Conservation (phyloP, 257 asterid genomes). For the Penstemon newberryi region DNA sequence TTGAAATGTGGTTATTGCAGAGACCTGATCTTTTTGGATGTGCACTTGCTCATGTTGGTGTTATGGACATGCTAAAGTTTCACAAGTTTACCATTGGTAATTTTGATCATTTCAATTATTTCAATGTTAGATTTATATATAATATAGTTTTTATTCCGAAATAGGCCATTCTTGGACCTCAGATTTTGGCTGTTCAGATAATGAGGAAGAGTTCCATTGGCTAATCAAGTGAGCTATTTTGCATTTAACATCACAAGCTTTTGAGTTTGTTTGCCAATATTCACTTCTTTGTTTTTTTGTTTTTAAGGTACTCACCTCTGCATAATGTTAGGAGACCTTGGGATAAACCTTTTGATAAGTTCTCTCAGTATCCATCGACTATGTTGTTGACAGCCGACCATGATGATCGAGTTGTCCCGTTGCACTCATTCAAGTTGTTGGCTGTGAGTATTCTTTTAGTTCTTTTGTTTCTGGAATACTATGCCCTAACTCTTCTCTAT, state of each 20-base stretch:
- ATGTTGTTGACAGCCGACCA: slow-evolving; percentile 85
- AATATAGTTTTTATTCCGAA: neutral
- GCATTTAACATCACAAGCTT: neutral
- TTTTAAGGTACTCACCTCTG: slow-evolving; percentile 69
- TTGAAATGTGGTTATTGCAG: slow-evolving; percentile 32
- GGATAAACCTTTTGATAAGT: slow-evolving; percentile 41
- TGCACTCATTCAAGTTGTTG: slow-evolving; percentile 66
- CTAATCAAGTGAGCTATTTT: slow-evolving; percentile 50
- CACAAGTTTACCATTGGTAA: slow-evolving; percentile 72
- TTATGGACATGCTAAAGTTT: slow-evolving; percentile 76
- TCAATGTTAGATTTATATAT: neutral
- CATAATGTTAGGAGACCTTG: slow-evolving; percentile 81
- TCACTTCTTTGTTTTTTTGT: slow-evolving; percentile 4
- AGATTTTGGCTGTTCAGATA: slow-evolving; percentile 69
- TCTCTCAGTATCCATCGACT: slow-evolving; percentile 64
- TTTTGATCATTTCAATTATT: neutral
- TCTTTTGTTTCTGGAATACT: neutral
- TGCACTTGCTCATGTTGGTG: slow-evolving; percentile 77
- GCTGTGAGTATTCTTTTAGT: slow-evolving; percentile 45
- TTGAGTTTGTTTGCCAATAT: neutral
- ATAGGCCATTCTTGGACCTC: slow-evolving; percentile 77
- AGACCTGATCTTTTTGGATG: slow-evolving; percentile 76
- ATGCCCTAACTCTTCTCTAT: neutral
- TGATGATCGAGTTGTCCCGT: slow-evolving; percentile 81
- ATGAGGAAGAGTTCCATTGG: slow-evolving; percentile 66